Percentiles rank a stretch among this genome's conserved stretches.
These are phyloP conservation scores for Coemansia sp. DNA, from an alignment of 192 early-diverging fungal species.

Conservation along the genomic window DNA sequence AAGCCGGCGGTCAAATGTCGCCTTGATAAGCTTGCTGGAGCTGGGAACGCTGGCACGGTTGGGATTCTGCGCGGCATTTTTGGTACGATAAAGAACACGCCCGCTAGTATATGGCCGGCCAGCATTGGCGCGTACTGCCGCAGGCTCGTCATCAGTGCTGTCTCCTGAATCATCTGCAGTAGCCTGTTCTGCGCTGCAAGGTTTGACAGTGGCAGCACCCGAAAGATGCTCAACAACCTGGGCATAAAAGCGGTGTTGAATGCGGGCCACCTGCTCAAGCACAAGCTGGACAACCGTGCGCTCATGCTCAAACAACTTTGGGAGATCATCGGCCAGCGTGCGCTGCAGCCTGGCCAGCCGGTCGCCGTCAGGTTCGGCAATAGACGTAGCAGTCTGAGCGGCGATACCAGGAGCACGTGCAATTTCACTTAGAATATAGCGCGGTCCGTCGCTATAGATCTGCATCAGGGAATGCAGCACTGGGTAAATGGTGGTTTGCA, in stretches of 20 bases:
- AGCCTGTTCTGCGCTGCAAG: background rate
- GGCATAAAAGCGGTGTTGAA: constrained; percentile 40
- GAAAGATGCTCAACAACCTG: constrained; percentile 16
- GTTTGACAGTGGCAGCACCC: background rate
- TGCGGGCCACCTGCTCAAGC: constrained; percentile 18
- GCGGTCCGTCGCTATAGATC: constrained; percentile 49
- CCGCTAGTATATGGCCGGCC: constrained; percentile 1
- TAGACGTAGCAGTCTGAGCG: constrained; percentile 3
- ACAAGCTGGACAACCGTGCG: constrained; percentile 31
- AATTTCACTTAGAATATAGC: constrained; percentile 38
- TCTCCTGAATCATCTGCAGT: background rate
- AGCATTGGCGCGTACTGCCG: constrained; percentile 1
- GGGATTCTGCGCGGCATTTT: background rate
- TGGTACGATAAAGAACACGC: background rate
- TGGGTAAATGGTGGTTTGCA: constrained; percentile 37
- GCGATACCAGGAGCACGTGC: constrained; percentile 18
- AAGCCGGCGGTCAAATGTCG: background rate
- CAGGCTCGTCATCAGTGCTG: background rate
- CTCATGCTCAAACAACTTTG: constrained; percentile 49
- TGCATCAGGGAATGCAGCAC: constrained; percentile 42
- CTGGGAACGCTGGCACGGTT: background rate
- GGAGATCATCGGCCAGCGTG: constrained; percentile 36
- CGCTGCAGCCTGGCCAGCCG: constrained; percentile 17
- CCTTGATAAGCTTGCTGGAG: background rate
- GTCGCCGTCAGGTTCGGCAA: constrained; percentile 14